Evolutionary conservation across 805 yeast species (phyloP).

Genomic region (Metschnikowia gelsemii): DNA sequence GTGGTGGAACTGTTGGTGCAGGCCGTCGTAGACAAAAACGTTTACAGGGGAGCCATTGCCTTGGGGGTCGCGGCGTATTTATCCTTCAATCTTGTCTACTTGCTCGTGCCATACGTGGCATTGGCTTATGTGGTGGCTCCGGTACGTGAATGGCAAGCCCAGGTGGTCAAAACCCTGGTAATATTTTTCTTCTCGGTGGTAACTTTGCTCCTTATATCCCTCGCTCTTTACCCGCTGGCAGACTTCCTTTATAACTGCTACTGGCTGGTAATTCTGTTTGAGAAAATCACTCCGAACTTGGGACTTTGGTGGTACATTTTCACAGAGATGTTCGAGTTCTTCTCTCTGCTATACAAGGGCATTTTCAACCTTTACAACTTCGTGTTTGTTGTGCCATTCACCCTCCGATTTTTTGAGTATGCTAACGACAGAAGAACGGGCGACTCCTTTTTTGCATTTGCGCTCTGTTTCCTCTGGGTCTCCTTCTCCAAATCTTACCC

Average conservation of each 20-base stretch:
- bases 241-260: conserved; percentile 45
- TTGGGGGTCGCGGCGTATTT: conserved; percentile 66
- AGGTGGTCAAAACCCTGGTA: conserved; percentile 11
- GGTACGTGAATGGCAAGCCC: conserved; percentile 14
- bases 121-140: conserved; percentile 27
- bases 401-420: conserved; percentile 56
- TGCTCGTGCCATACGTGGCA: conserved; percentile 57
- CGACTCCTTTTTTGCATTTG: conserved; percentile 59
- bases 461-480: conserved; percentile 41
- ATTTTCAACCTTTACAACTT: conserved; percentile 77
- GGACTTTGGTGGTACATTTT: conserved; percentile 99
- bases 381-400: conserved; percentile 68
- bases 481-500: conserved; percentile 83
- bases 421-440: conserved; percentile 26
- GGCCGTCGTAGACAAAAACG: conserved; percentile 41
- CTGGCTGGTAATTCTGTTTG: conserved; percentile 56
- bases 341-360: conserved; percentile 76
- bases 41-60: conserved; percentile 46
- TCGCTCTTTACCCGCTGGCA: conserved; percentile 33
- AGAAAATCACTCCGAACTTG: conserved; percentile 80
- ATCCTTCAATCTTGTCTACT: conserved; percentile 58
- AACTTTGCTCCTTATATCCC: conserved; percentile 38
- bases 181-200: conserved; percentile 20
- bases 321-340: conserved; percentile 90
- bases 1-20: conserved; percentile 48